Conservation (phyloP, 2,329 filamentous ascomycete species). For the Dryadomyces quercivorus region DNA sequence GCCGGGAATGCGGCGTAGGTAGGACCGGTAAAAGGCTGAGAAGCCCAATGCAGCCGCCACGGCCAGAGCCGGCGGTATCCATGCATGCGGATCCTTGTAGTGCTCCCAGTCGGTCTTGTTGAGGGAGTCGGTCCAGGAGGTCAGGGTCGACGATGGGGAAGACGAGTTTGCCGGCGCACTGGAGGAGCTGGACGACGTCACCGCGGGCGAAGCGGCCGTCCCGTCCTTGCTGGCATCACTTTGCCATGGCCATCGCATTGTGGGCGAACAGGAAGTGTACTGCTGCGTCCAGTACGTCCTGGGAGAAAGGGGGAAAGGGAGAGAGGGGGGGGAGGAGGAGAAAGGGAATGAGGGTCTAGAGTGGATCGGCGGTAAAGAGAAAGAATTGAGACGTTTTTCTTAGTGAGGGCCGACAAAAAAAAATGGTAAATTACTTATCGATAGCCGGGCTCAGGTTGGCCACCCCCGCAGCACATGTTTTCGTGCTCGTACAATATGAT, state of each 20-base stretch:
- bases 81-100: slow-evolving; percentile 40
- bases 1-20: slow-evolving; percentile 73
- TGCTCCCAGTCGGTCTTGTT: slow-evolving; percentile 39
- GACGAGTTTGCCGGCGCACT: background rate
- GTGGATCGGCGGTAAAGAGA: slow-evolving; percentile 2
- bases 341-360: background rate
- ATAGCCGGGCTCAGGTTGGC: background rate
- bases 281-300: too few species aligned
- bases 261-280: background rate
- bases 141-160: background rate
- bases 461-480: background rate
- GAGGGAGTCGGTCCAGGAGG: slow-evolving; percentile 27
- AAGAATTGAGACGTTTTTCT: background rate
- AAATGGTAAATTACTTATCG: background rate
- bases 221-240: slow-evolving; percentile 3
- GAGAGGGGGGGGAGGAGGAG: background rate
- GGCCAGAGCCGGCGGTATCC: slow-evolving; percentile 40
- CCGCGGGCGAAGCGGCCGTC: background rate
- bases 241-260: slow-evolving; percentile 11
- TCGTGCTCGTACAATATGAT: too few species aligned
- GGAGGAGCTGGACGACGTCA: background rate
- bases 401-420: background rate
- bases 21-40: slow-evolving; percentile 55
- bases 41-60: slow-evolving; percentile 42
- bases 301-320: background rate